A percentile compares a stretch with the other conserved stretches of the same genome.
Conservation (phyloP, 2,329 filamentous ascomycete species). For the Ophiostoma angusticollis region DNA sequence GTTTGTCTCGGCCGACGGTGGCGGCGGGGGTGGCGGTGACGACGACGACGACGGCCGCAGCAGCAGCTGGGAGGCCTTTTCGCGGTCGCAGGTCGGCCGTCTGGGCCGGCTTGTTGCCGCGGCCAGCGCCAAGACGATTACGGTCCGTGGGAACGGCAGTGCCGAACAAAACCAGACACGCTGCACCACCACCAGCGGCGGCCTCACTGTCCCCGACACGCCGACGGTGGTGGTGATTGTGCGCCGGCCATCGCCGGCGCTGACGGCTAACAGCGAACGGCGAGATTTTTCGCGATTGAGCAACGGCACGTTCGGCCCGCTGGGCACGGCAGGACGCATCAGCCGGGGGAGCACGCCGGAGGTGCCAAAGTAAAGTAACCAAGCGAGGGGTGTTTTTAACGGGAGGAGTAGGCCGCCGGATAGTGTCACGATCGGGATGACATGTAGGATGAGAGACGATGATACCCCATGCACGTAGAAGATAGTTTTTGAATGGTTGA, state of each 20-base stretch:
- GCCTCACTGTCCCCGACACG: background rate
- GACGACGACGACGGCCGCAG: background rate
- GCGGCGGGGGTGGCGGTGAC: too few species aligned
- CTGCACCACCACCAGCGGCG: background rate
- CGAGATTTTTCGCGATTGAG: conserved; percentile 10
- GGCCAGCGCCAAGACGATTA: background rate
- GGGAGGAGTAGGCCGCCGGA: too few species aligned
- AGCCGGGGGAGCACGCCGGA: too few species aligned
- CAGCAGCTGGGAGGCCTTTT: conserved; percentile 12
- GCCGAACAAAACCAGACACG: too few species aligned
- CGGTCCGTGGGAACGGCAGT: too few species aligned
- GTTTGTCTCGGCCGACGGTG: too few species aligned
- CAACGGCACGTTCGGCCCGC: conserved; percentile 12
- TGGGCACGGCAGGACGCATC: background rate
- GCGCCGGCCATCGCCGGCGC: conserved; percentile 1
- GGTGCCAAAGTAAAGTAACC: too few species aligned
- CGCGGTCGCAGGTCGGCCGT: conserved; percentile 6
- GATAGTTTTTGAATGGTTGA: too few species aligned
- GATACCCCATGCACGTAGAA: too few species aligned
- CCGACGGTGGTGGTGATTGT: background rate
- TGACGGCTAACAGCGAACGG: conserved; percentile 1
- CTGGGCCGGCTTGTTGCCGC: background rate
- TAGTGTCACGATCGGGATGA: too few species aligned
- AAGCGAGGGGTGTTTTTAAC: too few species aligned
- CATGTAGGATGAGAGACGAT: too few species aligned